Conservation (phyloP, 1,284 basidiomycete genomes). For the Boletus sp. region DNA sequence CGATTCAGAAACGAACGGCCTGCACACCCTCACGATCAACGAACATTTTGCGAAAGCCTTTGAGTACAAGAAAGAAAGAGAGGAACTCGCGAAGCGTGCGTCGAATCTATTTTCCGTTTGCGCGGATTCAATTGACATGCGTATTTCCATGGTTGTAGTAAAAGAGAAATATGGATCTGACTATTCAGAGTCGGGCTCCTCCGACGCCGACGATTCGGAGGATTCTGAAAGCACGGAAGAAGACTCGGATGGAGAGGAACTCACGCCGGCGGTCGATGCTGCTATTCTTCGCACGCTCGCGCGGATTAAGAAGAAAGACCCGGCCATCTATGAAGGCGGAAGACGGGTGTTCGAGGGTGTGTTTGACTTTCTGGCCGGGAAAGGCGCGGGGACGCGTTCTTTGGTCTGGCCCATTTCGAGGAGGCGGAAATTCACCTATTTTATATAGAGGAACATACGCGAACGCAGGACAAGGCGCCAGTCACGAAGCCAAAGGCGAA, state of each 20-base stretch:
- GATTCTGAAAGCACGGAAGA: slow-evolving; percentile 84
- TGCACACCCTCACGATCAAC: slow-evolving; percentile 69
- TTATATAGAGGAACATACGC: slow-evolving; percentile 62
- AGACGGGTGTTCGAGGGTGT: slow-evolving; percentile 76
- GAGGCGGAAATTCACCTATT: not conserved
- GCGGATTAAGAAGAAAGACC: slow-evolving; percentile 82
- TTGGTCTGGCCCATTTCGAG: not conserved
- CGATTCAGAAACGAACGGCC: slow-evolving; percentile 45
- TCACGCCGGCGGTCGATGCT: slow-evolving; percentile 92
- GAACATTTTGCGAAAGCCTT: slow-evolving; percentile 83
- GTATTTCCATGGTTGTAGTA: slow-evolving; percentile 43
- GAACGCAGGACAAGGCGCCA: slow-evolving; percentile 37
- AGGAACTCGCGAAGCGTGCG: slow-evolving; percentile 77
- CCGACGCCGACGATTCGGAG: slow-evolving; percentile 64
- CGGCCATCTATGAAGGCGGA: slow-evolving; percentile 73
- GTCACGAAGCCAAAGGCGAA: slow-evolving; percentile 34
- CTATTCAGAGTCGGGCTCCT: slow-evolving; percentile 56
- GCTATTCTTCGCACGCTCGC: slow-evolving; percentile 93
- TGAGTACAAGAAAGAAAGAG: slow-evolving; percentile 76
- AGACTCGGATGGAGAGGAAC: slow-evolving; percentile 94
- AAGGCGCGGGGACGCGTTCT: not conserved
- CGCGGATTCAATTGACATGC: not conserved
- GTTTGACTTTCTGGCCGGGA: slow-evolving; percentile 18
- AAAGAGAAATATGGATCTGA: slow-evolving; percentile 87
- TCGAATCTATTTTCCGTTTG: slow-evolving; percentile 8